These are phyloP conservation scores for Aspergillus candidus DNA, from an alignment of 2,329 filamentous ascomycete species.

Conservation along the genomic window DNA sequence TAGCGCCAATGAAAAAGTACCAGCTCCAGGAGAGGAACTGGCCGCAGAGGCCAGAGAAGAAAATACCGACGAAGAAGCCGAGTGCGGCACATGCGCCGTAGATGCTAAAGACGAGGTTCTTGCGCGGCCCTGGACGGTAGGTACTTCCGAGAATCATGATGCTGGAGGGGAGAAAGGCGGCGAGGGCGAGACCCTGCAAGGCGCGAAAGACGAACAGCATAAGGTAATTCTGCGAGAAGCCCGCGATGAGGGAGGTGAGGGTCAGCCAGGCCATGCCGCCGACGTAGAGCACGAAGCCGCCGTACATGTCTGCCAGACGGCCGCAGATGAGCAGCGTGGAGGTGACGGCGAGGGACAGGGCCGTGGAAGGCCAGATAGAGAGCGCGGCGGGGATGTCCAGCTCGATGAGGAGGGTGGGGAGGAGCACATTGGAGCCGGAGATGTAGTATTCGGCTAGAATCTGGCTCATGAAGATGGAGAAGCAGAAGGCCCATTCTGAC, in stretches of 20 bases:
- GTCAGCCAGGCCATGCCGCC: slow-evolving; percentile 18
- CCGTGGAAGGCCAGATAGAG: slow-evolving; percentile 49
- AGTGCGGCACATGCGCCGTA: slow-evolving; percentile 50
- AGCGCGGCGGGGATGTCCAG: slow-evolving; percentile 63
- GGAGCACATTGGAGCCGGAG: slow-evolving; percentile 64
- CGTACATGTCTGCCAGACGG: slow-evolving; percentile 55
- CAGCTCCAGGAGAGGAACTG: slow-evolving; percentile 55
- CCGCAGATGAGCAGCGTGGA: slow-evolving; percentile 50
- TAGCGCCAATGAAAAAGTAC: slow-evolving; percentile 63
- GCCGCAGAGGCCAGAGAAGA: slow-evolving; percentile 56
- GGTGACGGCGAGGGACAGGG: slow-evolving; percentile 46
- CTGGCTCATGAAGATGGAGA: slow-evolving; percentile 57
- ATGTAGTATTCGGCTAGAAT: slow-evolving; percentile 68
- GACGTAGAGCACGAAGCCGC: slow-evolving; percentile 49
- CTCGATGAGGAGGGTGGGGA: slow-evolving; percentile 58
- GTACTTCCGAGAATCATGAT: slow-evolving; percentile 60
- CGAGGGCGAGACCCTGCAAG: slow-evolving; percentile 66
- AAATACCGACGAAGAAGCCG: slow-evolving; percentile 53
- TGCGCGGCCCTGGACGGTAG: slow-evolving; percentile 62
- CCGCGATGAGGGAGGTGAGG: slow-evolving; percentile 21
- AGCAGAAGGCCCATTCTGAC: slow-evolving; percentile 58
- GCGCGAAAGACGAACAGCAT: slow-evolving; percentile 71
- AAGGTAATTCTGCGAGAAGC: slow-evolving; percentile 52
- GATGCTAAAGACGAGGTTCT: slow-evolving; percentile 60
- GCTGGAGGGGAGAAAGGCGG: slow-evolving; percentile 64